phyloP scores from a whole-genome alignment of 2,329 filamentous ascomycete species.

The Aspergillus ochraceoroseus region DNA sequence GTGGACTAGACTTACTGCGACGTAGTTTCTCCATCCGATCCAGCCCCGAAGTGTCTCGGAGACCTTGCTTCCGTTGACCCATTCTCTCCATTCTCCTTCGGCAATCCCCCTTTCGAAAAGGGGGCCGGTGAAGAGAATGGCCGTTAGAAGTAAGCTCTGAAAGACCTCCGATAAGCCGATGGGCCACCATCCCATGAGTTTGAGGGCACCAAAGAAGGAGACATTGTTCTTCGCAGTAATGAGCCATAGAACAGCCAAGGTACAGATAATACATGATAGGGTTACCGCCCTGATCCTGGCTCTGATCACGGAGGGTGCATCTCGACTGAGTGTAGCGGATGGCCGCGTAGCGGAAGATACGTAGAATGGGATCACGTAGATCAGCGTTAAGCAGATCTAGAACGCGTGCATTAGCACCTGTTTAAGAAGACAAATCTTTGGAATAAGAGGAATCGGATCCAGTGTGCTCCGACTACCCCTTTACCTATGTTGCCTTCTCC shows the following conservation, averaged over 20 bases:
- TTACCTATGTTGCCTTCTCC: background rate
- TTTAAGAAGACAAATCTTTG: background rate
- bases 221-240: conserved; percentile 53
- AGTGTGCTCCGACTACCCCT: background rate
- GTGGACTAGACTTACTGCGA: conserved; percentile 60
- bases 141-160: conserved; percentile 64
- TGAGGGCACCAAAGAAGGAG: conserved; percentile 54
- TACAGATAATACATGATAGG: conserved; percentile 66
- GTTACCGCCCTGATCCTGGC: conserved; percentile 77
- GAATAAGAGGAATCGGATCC: no score
- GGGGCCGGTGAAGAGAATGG: conserved; percentile 75
- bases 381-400: conserved; percentile 74
- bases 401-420: conserved; percentile 6
- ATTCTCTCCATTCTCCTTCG: conserved; percentile 64
- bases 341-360: conserved; percentile 73
- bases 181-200: conserved; percentile 77
- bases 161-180: conserved; percentile 60
- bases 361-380: conserved; percentile 92
- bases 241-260: conserved; percentile 61
- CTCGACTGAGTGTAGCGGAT: conserved; percentile 70
- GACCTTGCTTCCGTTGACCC: conserved; percentile 55
- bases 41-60: conserved; percentile 63
- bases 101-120: conserved; percentile 74
- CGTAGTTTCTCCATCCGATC: conserved; percentile 79
- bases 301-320: conserved; percentile 84